Conservation (phyloP, 768 basidiomycete genomes). For the Lactifluus volemus region DNA sequence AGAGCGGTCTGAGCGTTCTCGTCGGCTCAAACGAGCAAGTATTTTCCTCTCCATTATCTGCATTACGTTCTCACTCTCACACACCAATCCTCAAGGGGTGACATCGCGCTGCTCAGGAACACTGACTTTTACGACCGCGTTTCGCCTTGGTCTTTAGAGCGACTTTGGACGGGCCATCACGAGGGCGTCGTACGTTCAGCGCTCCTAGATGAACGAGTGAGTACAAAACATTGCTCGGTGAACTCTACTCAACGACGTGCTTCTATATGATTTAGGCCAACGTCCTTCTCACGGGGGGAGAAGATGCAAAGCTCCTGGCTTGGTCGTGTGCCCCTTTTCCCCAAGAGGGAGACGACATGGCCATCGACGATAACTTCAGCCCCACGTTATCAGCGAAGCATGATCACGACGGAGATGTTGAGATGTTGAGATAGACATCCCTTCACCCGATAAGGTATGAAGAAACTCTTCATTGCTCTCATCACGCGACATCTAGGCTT, state of each 20-base stretch:
- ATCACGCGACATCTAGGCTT: background rate
- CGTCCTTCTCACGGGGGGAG: constrained; percentile 29
- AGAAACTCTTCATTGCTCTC: background rate
- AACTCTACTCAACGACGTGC: background rate
- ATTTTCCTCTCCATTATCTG: constrained; percentile 1
- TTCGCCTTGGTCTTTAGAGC: constrained; percentile 26
- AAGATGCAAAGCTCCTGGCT: constrained; percentile 27
- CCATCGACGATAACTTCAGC: background rate
- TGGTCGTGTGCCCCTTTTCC: constrained; percentile 24
- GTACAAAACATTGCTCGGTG: background rate
- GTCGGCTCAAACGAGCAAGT: constrained; percentile 69
- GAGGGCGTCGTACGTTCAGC: constrained; percentile 27
- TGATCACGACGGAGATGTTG: constrained; percentile 16
- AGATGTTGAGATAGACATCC: constrained; percentile 2
- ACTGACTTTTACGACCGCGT: constrained; percentile 20
- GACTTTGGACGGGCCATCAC: constrained; percentile 25
- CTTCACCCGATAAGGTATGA: constrained; percentile 8
- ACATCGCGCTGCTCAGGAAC: constrained; percentile 26
- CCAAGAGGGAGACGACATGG: constrained; percentile 3
- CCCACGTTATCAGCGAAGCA: constrained; percentile 7
- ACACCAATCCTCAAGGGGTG: constrained; percentile 22
- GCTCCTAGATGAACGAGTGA: constrained; percentile 28
- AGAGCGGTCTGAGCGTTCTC: constrained; percentile 44
- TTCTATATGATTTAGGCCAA: constrained; percentile 21
- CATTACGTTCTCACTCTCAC: background rate